These are phyloP conservation scores for Colletotrichum siamense DNA, from an alignment of 2,329 filamentous ascomycete genomes.

Conservation along the genomic window DNA sequence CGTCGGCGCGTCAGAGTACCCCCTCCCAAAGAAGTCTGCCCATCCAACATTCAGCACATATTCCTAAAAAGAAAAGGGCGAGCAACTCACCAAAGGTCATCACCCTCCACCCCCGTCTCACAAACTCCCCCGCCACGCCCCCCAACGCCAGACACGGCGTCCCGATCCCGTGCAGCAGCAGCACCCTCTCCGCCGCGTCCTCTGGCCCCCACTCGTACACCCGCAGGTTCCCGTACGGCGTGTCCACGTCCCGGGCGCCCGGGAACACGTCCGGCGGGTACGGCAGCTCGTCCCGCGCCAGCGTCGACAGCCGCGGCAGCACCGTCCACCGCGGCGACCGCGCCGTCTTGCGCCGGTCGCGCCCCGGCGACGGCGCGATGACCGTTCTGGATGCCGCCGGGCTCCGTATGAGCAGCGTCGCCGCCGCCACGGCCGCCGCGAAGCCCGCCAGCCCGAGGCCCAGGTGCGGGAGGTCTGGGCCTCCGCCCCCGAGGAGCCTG, in stretches of 20 bases:
- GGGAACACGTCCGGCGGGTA: constrained; percentile 77
- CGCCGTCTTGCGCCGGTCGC: constrained; percentile 10
- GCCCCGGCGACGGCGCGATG: constrained; percentile 13
- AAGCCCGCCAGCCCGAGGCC: constrained; percentile 19
- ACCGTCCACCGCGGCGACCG: constrained; percentile 18
- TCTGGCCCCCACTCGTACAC: constrained; percentile 84
- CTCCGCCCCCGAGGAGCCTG: neutral
- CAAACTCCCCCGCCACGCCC: constrained; percentile 69
- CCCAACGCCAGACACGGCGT: constrained; percentile 77
- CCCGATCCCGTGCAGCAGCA: constrained; percentile 82
- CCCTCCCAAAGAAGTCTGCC: constrained; percentile 75
- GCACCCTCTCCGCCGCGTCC: constrained; percentile 67
- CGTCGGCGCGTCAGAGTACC: constrained; percentile 74
- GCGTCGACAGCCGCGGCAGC: constrained; percentile 1
- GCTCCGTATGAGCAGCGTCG: constrained; percentile 30
- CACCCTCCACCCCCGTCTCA: constrained; percentile 71
- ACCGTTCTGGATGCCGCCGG: constrained; percentile 7
- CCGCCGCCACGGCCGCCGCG: constrained; percentile 3
- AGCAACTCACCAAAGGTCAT: constrained; percentile 73
- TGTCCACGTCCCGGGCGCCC: constrained; percentile 70
- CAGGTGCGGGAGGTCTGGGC: neutral
- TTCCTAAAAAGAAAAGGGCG: constrained; percentile 15
- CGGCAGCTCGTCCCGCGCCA: constrained; percentile 46
- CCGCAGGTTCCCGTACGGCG: constrained; percentile 73
- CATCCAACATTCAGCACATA: neutral